Evolutionary conservation across 345 rosid genomes (phyloP).

Genomic region (Syzygium grande): DNA sequence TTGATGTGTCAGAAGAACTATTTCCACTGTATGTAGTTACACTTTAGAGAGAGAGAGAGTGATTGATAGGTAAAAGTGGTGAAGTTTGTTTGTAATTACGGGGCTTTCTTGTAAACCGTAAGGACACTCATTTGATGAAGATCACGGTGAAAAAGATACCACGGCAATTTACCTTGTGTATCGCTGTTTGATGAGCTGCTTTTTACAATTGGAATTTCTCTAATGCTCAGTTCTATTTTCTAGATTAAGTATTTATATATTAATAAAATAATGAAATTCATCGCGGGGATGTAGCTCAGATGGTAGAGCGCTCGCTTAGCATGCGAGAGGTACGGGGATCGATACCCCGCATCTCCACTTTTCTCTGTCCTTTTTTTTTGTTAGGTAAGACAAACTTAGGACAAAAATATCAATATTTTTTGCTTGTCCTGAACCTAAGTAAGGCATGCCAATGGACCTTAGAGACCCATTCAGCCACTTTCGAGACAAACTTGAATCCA

Average conservation of each 20-base stretch:
- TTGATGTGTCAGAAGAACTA: neutral
- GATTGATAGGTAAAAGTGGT: neutral
- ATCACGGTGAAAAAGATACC: neutral
- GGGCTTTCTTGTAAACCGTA: neutral
- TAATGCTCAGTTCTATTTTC: too few relatives aligned
- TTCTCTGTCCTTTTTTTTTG: rapidly evolving
- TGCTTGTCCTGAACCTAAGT: neutral
- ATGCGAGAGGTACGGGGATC: slow-evolving; percentile 55
- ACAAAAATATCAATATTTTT: neutral
- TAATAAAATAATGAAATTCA: rapidly evolving
- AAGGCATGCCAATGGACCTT: neutral
- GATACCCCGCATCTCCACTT: slow-evolving; percentile 41
- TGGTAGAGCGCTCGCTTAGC: slow-evolving; percentile 72
- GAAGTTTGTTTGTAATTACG: neutral
- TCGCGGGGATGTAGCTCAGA: slow-evolving; percentile 59
- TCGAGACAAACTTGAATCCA: neutral
- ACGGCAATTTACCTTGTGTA: neutral
- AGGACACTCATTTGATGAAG: neutral
- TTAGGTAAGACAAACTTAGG: neutral
- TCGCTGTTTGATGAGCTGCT: neutral
- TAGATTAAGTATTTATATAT: rapidly evolving
- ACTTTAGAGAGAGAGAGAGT: neutral
- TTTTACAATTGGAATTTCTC: neutral
- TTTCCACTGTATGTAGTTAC: neutral
- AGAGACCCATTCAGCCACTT: neutral